A percentile compares a stretch with the other conserved stretches of the same genome.
Conservation (phyloP, 352 stramenopile genomes). For the Globisporangium emineosum region DNA sequence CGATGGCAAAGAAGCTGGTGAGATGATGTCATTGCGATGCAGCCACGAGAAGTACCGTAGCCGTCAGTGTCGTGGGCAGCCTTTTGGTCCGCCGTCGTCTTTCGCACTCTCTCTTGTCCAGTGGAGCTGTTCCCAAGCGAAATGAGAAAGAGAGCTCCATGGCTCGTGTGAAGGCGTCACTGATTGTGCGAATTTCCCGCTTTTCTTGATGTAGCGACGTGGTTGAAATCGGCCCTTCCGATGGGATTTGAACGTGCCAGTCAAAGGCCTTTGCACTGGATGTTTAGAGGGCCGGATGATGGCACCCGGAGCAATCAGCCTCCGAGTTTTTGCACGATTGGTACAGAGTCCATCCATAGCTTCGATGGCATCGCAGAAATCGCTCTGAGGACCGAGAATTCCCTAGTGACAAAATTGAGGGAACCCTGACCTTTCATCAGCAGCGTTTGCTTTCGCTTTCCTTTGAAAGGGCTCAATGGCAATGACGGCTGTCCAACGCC, state of each 20-base stretch:
- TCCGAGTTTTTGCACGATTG: neutral
- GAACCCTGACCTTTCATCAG: neutral
- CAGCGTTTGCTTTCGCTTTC: neutral
- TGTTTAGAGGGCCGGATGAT: neutral
- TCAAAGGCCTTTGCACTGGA: neutral
- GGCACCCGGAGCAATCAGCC: neutral
- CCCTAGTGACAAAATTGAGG: neutral
- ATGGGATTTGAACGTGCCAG: conserved; percentile 1
- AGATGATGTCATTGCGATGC: neutral
- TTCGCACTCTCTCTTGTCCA: neutral
- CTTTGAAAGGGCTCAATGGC: neutral
- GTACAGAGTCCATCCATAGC: neutral
- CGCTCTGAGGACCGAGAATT: neutral
- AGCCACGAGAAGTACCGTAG: neutral
- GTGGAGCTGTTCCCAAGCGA: neutral
- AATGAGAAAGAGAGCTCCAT: neutral
- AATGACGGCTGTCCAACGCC: neutral
- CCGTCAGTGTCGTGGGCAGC: neutral
- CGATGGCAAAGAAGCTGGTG: neutral
- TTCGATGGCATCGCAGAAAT: neutral
- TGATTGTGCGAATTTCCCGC: neutral
- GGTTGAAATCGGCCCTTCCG: neutral
- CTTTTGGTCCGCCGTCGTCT: neutral
- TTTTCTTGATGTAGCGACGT: conserved; percentile 6
- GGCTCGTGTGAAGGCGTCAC: neutral